Evolutionary conservation across 805 yeast species (phyloP), one percentile per base, ranked within the genome.

Genomic region (Diddensiella caesifluorescens): DNA sequence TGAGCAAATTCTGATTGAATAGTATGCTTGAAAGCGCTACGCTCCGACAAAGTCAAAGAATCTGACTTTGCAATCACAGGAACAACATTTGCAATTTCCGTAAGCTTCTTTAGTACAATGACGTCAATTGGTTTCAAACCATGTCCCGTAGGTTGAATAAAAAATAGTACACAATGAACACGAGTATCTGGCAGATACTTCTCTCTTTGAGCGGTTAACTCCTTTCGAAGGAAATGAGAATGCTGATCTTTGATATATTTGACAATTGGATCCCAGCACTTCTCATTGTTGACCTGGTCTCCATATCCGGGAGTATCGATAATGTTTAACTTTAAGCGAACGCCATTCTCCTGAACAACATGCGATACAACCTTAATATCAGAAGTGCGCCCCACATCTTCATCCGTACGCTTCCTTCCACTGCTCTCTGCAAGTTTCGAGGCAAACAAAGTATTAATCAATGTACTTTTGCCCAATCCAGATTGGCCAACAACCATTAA

Each of bases 271-370:
- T 89, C 97, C 96, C 97, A 90, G 65, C 95, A 88, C 65, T 83
- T 84, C 56, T 85, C 94, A 65, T 89, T 89, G 68, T 88, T 85
- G 52, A 92, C 83, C 67, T 85, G 95, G 70, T 92, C 98, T 29
- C 96, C 97, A 70, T 87, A 92, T 12, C 97, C 97, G 16, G 97
- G 97, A 2, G 98, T 92, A 62, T 92, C 98, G 59, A 92, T 85
- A 42, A 92, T 79, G 55, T 87, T 89, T 50, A 92, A 69, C 56
- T 82, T 82, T 61, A 92, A 76, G 48, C 80, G 79, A 44, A 92
- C 97, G 51, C 83, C 84, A 62, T 87, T 88, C 65, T 92, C 98
- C 44, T 78, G 65, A 50, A 92, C 71, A 13, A 74, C 71, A 35
- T 59, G 63, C 22, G 62, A 47, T n/a, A 55, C 54, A 5, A 58